Conservation (phyloP, 1,284 basidiomycete species). For the Cutaneotrichosporon sp. region DNA sequence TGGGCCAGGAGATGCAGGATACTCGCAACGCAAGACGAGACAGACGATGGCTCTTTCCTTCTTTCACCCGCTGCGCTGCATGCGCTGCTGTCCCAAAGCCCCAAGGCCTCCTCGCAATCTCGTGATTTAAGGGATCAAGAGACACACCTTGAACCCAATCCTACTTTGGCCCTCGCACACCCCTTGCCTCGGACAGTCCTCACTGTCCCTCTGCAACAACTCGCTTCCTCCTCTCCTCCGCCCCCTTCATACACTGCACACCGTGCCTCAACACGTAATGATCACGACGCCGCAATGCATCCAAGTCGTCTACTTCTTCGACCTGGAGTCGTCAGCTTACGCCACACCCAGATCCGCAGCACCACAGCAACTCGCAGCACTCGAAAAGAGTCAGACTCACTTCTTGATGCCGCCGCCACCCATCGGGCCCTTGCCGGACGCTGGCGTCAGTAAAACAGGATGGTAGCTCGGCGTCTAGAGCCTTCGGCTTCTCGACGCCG, state of each 20-base stretch:
- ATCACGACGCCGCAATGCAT: neutral
- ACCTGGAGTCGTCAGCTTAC: conserved; percentile 12
- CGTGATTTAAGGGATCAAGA: neutral
- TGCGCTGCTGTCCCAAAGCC: no score
- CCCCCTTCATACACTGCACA: neutral
- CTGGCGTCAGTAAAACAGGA: conserved; percentile 21
- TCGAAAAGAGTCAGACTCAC: conserved; percentile 26
- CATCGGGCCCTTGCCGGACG: conserved; percentile 40
- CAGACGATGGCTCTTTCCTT: no score
- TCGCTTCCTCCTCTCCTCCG: no score
- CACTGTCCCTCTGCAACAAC: no score
- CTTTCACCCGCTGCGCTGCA: no score
- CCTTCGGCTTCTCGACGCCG: neutral
- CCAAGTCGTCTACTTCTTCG: conserved; percentile 19
- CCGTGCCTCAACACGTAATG: neutral
- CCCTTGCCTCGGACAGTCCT: no score
- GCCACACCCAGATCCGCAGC: neutral
- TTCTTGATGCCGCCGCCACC: conserved; percentile 48
- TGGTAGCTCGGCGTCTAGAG: neutral
- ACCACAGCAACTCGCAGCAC: no score
- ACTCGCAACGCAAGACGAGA: no score
- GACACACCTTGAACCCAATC: neutral
- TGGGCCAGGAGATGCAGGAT: no score
- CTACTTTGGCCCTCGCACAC: no score
- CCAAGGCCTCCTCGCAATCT: neutral